Base-by-base conservation (phyloP, 2,329 filamentous ascomycete genomes). In the Alternaria metachromatica region DNA sequence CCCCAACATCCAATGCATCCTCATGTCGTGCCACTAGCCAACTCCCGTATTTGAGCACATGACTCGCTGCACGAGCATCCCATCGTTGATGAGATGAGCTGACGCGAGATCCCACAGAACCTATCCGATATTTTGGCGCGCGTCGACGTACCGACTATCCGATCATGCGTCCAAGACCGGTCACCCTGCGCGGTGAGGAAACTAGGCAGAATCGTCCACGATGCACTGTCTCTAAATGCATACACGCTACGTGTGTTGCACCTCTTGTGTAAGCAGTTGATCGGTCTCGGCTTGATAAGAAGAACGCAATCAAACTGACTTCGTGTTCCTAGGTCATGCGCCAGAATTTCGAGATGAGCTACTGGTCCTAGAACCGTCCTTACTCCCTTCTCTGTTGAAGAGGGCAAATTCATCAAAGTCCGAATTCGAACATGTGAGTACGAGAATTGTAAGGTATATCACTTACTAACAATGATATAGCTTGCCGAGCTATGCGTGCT, bases 211-310 rank as follows among this genome's bases (percentile, higher is more conserved):
- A 67, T 76, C 18, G 67, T 87, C n/a, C 72, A 85, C 28, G 82
- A 86, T 62, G 84, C 83, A 25, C 74, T 88, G 37, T 81, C 84
- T 33, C 80, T 83, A 49, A 87, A 85, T 76, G 80, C 83, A 5
- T 84, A 85, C 63, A 82, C 85, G 6, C 69, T 88, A 59, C 77
- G 81, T 28, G 78, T 88, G 26, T 73, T 89, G 43, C 75, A 81
- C n/a, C 74, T 69, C 41, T 81, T 89, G 28, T 82, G 85, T 87
- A 79, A 45, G 62, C 58, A 49, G 48, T 60, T 50, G 56, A 43
- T 20, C 37, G 51, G 26, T 54, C 55, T 44, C 61, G 13, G 37
- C 55, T 28, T 6, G 18, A 12, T n/a, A 9, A 7, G 4, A 18
- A 18, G 4, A 23, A 43, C 13, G 13, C 58, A 30, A 23, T 57